Conservation (phyloP, 495 filamentous ascomycete species). For the Cladorrhinum samala region DNA sequence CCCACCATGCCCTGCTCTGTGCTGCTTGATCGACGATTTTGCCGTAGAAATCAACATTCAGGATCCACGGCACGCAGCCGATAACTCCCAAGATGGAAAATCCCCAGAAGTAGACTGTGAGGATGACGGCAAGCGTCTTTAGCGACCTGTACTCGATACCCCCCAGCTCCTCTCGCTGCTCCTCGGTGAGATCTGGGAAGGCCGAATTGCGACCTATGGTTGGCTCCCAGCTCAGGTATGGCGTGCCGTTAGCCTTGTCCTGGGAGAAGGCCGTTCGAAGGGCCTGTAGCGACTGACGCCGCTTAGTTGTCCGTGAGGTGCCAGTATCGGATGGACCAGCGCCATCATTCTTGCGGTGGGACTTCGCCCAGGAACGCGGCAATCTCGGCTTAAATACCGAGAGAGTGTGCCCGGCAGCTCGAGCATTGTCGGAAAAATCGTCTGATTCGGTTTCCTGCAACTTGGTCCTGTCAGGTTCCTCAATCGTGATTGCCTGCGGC, state of each 20-base stretch:
- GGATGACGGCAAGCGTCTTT: conserved; percentile 73
- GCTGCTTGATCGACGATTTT: conserved; percentile 54
- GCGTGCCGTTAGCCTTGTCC: conserved; percentile 51
- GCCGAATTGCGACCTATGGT: conserved; percentile 88
- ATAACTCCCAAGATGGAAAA: conserved; percentile 72
- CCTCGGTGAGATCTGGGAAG: conserved; percentile 81
- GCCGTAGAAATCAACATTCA: conserved; percentile 50
- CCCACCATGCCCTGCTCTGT: conserved; percentile 77
- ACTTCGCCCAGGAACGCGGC: conserved; percentile 13
- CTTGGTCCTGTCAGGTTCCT: conserved; percentile 47
- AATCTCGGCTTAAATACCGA: conserved; percentile 29
- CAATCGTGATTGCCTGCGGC: conserved; percentile 57
- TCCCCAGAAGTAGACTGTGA: conserved; percentile 68
- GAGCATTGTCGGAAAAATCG: conserved; percentile 31
- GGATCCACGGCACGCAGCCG: conserved; percentile 73
- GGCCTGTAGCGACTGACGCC: conserved; percentile 22
- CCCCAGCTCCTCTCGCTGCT: conserved; percentile 86
- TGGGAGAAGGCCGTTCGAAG: conserved; percentile 35
- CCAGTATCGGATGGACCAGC: conserved; percentile 1
- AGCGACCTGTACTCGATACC: conserved; percentile 91
- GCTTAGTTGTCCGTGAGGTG: conserved; percentile 5
- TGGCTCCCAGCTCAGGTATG: conserved; percentile 90
- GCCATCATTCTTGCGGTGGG: conserved; percentile 17
- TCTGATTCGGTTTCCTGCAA: conserved; percentile 22
- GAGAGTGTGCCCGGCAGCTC: conserved; percentile 27